A percentile compares a stretch with the other conserved stretches of the same genome.
Evolutionary conservation across 2,329 filamentous ascomycete species (phyloP).

Genomic region (Penicillium corylophilum): DNA sequence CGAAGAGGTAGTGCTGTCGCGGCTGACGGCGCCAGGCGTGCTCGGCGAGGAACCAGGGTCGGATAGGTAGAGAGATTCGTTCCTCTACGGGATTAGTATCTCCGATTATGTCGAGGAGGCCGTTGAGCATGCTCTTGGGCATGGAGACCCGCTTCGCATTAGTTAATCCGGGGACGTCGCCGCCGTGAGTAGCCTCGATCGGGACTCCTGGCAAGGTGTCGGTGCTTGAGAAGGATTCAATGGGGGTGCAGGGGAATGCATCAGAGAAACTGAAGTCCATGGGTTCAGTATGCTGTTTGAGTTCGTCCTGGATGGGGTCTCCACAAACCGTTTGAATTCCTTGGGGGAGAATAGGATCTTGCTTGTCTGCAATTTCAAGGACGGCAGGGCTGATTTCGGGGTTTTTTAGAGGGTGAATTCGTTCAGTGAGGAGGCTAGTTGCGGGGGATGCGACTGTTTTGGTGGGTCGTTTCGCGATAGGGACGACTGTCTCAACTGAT

Average conservation of each 20-base stretch:
- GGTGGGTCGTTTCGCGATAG: not conserved
- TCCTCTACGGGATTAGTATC: not conserved
- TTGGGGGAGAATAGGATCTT: constrained; percentile 10
- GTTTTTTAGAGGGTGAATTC: not conserved
- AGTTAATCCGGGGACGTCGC: not conserved
- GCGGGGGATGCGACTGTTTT: not conserved
- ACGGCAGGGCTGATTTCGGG: constrained; percentile 49
- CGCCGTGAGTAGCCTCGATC: not conserved
- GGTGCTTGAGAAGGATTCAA: not conserved
- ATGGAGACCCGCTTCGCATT: constrained; percentile 5
- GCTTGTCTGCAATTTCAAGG: constrained; percentile 1
- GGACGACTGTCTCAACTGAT: not conserved
- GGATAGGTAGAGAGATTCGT: not conserved
- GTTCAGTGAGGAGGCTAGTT: not conserved
- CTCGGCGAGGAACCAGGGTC: constrained; percentile 1
- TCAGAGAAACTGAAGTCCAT: constrained; percentile 8
- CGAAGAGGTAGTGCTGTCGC: not conserved
- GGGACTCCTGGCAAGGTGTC: not conserved
- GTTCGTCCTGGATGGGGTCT: not conserved
- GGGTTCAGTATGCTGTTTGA: constrained; percentile 6
- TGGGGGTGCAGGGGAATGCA: not conserved
- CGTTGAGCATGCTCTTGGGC: constrained; percentile 4
- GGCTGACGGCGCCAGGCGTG: not conserved
- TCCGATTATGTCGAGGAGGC: constrained; percentile 2
- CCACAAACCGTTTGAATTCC: constrained; percentile 16